Base-by-base conservation (phyloP, 2,329 filamentous ascomycete species). In the Paramyrothecium sp. region DNA sequence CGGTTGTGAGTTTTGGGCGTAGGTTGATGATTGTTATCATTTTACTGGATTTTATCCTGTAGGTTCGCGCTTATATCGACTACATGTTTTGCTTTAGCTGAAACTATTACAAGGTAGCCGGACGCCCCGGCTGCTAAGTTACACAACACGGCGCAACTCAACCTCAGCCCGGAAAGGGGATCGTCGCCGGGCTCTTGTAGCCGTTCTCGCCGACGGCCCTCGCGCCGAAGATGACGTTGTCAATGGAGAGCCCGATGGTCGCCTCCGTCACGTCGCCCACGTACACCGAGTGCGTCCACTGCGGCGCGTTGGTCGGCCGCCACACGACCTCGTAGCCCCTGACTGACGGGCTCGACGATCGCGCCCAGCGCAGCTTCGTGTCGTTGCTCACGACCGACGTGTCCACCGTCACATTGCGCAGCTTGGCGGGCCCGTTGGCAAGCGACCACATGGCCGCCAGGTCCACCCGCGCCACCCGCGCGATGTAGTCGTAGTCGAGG, bases 161-260 rank as follows among this genome's bases (percentile, higher is more conserved):
- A n/a, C n/a, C n/a, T 51, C 33, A 54, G 13, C 38, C 55, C 17
- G 63, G 63, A 54, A 63, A 65, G 7, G 63, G 65, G 62, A 76
- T 78, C 2, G 75, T 73, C 54, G 78, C 79, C 3, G 78, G 78
- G 64, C 77, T 80, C 69, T 75, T 81, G 56, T 75, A 78, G n/a
- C 81, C 81, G 65, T 81, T 78, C 58, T 62, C 72, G 0, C 79
- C 79, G 4, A 82, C 78, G 20, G 80, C 74, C 60, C 83, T 70
- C 0, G 86, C 73, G 0, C 84, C 83, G 69, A 86, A 84, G 22
- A 83, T 76, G 13, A 82, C 79, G 69, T 84, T 83, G 59, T 87
- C 83, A 69, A 85, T 85, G 56, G 77, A 81, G 60, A 85, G 64
- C 2, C 74, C 67, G 17, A 86, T 68, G 5, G 74, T 80, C 5